phyloP scores from a whole-genome alignment of 805 yeast genomes.

The Metschnikowia arizonensis region DNA sequence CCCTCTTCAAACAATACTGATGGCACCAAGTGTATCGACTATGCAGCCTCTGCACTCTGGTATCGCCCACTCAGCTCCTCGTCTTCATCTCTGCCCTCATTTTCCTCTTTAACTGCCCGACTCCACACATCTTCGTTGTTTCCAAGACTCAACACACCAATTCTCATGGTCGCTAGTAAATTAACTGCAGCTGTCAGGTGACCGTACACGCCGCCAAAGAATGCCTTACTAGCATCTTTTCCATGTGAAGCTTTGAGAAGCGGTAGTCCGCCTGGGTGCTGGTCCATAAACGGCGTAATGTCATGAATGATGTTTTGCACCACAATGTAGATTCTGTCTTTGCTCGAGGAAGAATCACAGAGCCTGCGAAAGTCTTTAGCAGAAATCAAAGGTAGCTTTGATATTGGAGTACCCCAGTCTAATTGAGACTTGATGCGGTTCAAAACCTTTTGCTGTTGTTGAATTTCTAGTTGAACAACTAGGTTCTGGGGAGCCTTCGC shows the following conservation, averaged over 20 bases:
- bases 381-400: constrained; percentile 67
- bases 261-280: constrained; percentile 91
- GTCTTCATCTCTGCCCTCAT: constrained; percentile 29
- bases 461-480: constrained; percentile 50
- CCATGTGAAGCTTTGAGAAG: constrained; percentile 79
- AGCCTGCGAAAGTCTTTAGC: constrained; percentile 44
- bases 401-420: constrained; percentile 94
- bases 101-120: constrained; percentile 64
- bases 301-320: constrained; percentile 92
- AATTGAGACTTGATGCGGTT: constrained; percentile 73
- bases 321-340: constrained; percentile 62
- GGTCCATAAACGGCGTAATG: constrained; percentile 82
- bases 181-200: constrained; percentile 94
- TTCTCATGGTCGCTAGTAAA: constrained; percentile 87
- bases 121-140: constrained; percentile 82
- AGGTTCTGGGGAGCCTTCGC: constrained; percentile 63
- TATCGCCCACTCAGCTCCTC: constrained; percentile 12
- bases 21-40: not conserved
- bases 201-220: constrained; percentile 90
- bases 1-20: not conserved
- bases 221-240: constrained; percentile 90
- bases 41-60: constrained; percentile 17
- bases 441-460: constrained; percentile 74
- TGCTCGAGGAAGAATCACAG: constrained; percentile 33
- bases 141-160: constrained; percentile 79